A percentile compares a stretch with the other conserved stretches of the same genome.
phyloP scores from a whole-genome alignment of 106 monocot genomes.

The Alisma plantagoaquatica region DNA sequence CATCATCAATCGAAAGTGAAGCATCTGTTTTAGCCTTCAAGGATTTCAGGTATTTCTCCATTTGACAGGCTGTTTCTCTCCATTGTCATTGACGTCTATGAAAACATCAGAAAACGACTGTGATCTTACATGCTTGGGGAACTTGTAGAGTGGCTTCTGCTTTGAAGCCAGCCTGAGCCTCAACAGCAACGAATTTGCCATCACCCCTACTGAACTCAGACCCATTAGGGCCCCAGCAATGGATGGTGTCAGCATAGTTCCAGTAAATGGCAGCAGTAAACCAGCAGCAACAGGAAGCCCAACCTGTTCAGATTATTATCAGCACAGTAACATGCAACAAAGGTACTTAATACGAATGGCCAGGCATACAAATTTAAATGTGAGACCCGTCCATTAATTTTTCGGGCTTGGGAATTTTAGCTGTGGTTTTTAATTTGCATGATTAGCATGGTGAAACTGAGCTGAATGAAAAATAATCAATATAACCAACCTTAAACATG shows the following conservation, averaged over 20 bases:
- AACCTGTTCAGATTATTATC: constrained; percentile 51
- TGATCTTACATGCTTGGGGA: constrained; percentile 10
- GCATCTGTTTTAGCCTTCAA: no score
- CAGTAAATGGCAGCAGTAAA: constrained; percentile 65
- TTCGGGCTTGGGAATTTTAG: no score
- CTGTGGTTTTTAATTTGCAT: no score
- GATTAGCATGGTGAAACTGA: no score
- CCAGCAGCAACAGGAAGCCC: constrained; percentile 96
- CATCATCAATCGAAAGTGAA: no score
- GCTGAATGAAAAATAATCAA: no score
- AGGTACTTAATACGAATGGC: no score
- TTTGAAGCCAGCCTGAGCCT: constrained; percentile 43
- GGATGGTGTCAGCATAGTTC: constrained; percentile 89
- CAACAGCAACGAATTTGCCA: constrained; percentile 87
- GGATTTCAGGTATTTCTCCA: constrained; percentile 34
- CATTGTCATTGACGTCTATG: constrained; percentile 4
- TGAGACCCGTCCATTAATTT: no score
- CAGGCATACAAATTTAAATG: no score
- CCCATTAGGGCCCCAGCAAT: constrained; percentile 98
- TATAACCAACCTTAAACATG: no score
- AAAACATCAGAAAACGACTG: constrained; percentile 14
- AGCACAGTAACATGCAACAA: no score
- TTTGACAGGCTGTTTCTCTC: constrained; percentile 19
- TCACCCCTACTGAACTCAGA: constrained; percentile 89
- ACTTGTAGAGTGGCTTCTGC: constrained; percentile 11